phyloP scores from a whole-genome alignment of 805 yeast species.

The Barnettozyma salicaria region DNA sequence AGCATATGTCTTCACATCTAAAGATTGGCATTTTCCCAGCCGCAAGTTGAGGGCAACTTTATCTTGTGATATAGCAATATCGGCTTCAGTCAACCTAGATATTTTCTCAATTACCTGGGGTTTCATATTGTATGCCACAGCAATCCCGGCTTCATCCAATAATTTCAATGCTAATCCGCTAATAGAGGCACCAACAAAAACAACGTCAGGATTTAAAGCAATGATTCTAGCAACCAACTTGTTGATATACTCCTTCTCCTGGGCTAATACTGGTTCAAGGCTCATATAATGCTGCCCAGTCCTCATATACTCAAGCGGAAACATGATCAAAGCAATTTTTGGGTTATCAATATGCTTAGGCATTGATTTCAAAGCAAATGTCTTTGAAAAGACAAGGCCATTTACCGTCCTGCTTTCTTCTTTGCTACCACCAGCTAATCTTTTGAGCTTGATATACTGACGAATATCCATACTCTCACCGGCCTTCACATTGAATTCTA shows the following conservation, averaged over 20 bases:
- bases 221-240: slow-evolving; percentile 75
- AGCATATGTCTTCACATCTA: slow-evolving; percentile 65
- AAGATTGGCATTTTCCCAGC: slow-evolving; percentile 67
- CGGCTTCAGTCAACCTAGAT: slow-evolving; percentile 75
- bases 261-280: slow-evolving; percentile 76
- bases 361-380: slow-evolving; percentile 78
- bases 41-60: slow-evolving; percentile 65
- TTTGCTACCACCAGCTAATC: slow-evolving; percentile 70
- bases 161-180: slow-evolving; percentile 76
- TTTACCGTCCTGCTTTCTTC: slow-evolving; percentile 56
- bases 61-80: slow-evolving; percentile 80
- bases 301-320: slow-evolving; percentile 80
- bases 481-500: slow-evolving; percentile 53
- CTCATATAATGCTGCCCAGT: slow-evolving; percentile 77
- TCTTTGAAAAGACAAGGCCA: slow-evolving; percentile 82
- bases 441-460: slow-evolving; percentile 83
- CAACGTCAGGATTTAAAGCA: slow-evolving; percentile 69
- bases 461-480: slow-evolving; percentile 79
- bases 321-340: slow-evolving; percentile 72
- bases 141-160: slow-evolving; percentile 66
- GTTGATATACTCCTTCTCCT: slow-evolving; percentile 77
- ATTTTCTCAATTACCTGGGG: slow-evolving; percentile 76
- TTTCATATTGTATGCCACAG: slow-evolving; percentile 77
- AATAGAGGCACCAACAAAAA: slow-evolving; percentile 72
- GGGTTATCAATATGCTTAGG: slow-evolving; percentile 58